phyloP scores from a whole-genome alignment of 2,329 filamentous ascomycete species.

The Sporothrix globosa region DNA sequence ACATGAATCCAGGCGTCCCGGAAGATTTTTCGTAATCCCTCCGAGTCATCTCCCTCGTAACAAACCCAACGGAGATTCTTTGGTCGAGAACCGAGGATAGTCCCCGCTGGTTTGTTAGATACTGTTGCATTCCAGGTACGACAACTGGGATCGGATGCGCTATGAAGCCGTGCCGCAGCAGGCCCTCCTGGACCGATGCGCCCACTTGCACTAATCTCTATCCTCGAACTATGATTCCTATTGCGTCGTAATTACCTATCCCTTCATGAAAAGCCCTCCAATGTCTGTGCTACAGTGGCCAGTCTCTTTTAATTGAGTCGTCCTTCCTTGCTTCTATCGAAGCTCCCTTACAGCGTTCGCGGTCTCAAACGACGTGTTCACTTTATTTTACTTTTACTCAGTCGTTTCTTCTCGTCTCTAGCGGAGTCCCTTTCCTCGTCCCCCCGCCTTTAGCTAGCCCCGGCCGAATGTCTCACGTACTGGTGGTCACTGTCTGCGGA shows the following conservation, averaged over 20 bases:
- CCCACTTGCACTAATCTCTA: neutral
- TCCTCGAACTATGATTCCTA: neutral
- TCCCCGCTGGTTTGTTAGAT: too few relatives aligned
- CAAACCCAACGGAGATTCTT: too few relatives aligned
- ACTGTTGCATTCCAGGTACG: too few relatives aligned
- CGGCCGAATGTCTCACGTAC: constrained; percentile 24
- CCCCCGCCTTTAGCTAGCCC: constrained; percentile 1
- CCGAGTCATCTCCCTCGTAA: too few relatives aligned
- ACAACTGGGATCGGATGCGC: too few relatives aligned
- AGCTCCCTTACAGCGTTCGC: neutral
- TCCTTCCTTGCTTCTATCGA: neutral
- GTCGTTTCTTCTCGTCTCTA: neutral
- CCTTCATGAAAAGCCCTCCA: neutral
- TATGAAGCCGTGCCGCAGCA: neutral
- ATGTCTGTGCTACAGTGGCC: neutral
- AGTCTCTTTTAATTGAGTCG: too few relatives aligned
- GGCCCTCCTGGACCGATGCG: neutral
- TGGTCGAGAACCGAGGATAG: too few relatives aligned
- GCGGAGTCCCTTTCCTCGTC: neutral
- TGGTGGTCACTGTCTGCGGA: constrained; percentile 18
- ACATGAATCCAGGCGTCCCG: too few relatives aligned
- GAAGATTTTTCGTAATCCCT: too few relatives aligned
- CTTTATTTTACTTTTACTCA: neutral
- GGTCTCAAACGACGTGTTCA: neutral
- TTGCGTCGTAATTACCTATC: neutral